A percentile compares a stretch with the other conserved stretches of the same genome.
phyloP scores from a whole-genome alignment of 306 rosid genomes.

The Dryas octopetala region DNA sequence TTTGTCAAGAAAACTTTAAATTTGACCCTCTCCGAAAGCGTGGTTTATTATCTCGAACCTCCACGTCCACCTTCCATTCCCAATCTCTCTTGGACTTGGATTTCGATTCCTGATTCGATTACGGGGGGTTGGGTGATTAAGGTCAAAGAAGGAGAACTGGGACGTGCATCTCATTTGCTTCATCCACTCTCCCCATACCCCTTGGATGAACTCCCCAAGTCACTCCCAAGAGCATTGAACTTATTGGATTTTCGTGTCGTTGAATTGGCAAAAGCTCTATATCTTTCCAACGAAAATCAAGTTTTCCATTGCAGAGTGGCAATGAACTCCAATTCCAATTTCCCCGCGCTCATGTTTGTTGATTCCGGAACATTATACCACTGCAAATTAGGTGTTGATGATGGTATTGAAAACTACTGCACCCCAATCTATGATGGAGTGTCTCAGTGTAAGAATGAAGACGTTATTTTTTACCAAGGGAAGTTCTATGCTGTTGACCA shows the following conservation, averaged over 20 bases:
- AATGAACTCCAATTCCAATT: slow-evolving; percentile 11
- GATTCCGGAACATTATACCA: neutral
- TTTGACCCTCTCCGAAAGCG: slow-evolving; percentile 12
- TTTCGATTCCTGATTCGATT: neutral
- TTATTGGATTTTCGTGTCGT: slow-evolving; percentile 13
- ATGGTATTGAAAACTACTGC: too few species aligned
- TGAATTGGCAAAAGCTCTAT: slow-evolving; percentile 14
- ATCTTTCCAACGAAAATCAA: neutral
- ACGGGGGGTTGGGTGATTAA: slow-evolving; percentile 26
- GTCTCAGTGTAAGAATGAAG: neutral
- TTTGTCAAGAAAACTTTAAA: too few species aligned
- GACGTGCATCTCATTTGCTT: neutral
- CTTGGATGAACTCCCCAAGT: neutral
- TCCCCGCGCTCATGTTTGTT: neutral
- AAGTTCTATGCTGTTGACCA: neutral
- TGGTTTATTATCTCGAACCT: slow-evolving; percentile 26
- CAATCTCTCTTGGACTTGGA: neutral
- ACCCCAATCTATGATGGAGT: too few species aligned
- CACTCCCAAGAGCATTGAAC: slow-evolving; percentile 7
- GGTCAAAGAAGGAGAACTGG: neutral
- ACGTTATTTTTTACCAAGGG: neutral
- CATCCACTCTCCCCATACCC: slow-evolving; percentile 17
- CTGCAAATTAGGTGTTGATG: neutral
- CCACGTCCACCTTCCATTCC: neutral
- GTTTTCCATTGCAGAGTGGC: neutral